phyloP scores from a whole-genome alignment of 2,329 filamentous ascomycete genomes.

The Karstenula rhodostoma region DNA sequence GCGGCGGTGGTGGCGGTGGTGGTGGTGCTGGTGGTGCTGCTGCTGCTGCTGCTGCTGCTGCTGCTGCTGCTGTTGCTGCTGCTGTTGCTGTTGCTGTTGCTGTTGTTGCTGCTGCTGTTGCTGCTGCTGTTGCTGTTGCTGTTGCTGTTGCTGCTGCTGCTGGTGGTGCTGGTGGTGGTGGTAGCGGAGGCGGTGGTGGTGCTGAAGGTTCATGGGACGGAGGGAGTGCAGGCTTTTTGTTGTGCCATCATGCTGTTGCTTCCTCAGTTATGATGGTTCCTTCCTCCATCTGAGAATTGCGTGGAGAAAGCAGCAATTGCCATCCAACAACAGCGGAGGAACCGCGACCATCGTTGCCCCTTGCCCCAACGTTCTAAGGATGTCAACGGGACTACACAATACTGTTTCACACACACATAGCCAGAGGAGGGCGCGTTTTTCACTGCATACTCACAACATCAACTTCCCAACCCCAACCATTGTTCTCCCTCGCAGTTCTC shows the following conservation, averaged over 20 bases:
- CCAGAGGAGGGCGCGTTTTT: background rate
- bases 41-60: background rate
- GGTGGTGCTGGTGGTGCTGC: background rate
- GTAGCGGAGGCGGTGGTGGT: too few relatives aligned
- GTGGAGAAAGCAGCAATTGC: background rate
- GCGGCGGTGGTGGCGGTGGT: background rate
- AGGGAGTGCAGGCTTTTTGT: constrained; percentile 4
- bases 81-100: background rate
- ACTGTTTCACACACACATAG: too few relatives aligned
- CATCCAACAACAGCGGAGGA: background rate
- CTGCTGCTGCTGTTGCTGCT: background rate
- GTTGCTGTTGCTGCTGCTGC: too few relatives aligned
- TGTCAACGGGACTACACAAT: too few relatives aligned
- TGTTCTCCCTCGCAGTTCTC: background rate
- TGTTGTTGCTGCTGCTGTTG: too few relatives aligned
- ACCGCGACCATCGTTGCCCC: background rate
- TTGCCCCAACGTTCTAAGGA: too few relatives aligned
- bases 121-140: too few relatives aligned
- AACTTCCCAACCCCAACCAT: background rate
- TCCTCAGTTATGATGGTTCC: background rate
- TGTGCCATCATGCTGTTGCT: background rate
- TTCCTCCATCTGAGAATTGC: constrained; percentile 1
- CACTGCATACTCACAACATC: background rate
- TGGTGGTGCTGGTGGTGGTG: too few relatives aligned
- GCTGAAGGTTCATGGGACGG: background rate